phyloP scores from a whole-genome alignment of 2,329 filamentous ascomycete genomes.

The Stachybotrys chlorohalonatus region DNA sequence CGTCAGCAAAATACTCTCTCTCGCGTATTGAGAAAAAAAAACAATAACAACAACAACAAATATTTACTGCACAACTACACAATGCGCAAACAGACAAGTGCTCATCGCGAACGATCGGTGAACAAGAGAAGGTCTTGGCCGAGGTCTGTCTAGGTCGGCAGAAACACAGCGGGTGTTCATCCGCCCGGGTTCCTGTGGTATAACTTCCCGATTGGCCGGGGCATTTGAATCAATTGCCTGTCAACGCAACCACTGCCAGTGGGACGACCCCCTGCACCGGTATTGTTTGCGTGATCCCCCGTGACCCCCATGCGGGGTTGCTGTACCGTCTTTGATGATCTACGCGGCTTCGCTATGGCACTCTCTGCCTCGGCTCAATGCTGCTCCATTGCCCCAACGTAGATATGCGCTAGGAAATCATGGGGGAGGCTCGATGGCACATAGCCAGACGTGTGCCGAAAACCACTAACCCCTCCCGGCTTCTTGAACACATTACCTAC shows the following conservation, averaged over 20 bases:
- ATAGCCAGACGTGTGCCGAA: no score
- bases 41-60: neutral
- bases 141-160: neutral
- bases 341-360: no score
- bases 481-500: no score
- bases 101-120: no score
- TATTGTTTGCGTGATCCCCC: neutral
- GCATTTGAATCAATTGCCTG: neutral
- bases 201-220: neutral
- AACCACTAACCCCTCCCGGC: no score
- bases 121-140: neutral
- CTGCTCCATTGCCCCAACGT: no score
- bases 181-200: neutral
- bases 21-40: neutral
- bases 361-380: no score
- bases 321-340: neutral
- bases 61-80: no score
- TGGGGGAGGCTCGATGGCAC: no score
- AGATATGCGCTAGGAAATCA: no score
- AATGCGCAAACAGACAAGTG: no score
- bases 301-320: neutral
- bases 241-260: neutral
- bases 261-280: neutral
- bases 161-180: no score
- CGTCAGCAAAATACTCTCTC: neutral